Evolutionary conservation across 352 stramenopile genomes (phyloP).

Genomic region (Pilasporangium apinafurcum): DNA sequence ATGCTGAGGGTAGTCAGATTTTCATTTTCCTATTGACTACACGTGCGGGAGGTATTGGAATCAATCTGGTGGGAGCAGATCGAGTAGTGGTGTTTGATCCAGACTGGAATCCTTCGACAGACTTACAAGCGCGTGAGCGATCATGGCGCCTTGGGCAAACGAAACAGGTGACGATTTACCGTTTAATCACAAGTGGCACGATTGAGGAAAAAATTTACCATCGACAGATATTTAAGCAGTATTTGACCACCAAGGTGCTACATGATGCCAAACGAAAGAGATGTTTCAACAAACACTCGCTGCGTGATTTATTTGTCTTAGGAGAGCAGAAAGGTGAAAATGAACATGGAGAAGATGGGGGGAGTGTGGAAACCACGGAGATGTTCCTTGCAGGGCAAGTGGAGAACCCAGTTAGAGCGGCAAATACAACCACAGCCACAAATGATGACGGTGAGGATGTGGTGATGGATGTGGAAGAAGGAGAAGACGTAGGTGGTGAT

Average conservation of each 20-base stretch:
- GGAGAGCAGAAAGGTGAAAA: constrained; percentile 43
- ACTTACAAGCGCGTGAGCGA: constrained; percentile 96
- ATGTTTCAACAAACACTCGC: constrained; percentile 95
- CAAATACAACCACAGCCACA: constrained; percentile 1
- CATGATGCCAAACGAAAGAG: constrained; percentile 95
- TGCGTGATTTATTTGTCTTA: constrained; percentile 95
- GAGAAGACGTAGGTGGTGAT: too few species aligned
- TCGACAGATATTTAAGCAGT: constrained; percentile 99
- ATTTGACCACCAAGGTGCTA: constrained; percentile 95
- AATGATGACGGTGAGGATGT: too few species aligned
- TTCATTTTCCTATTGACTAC: constrained; percentile 84
- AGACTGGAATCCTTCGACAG: constrained; percentile 99
- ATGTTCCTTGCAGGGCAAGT: constrained; percentile 88
- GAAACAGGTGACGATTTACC: constrained; percentile 84
- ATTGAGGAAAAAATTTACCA: constrained; percentile 99
- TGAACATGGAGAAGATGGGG: too few species aligned
- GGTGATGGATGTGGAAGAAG: too few species aligned
- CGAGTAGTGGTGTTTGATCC: constrained; percentile 97
- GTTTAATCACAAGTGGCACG: constrained; percentile 94
- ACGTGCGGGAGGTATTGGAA: constrained; percentile 93
- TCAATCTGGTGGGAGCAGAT: constrained; percentile 95
- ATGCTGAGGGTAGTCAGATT: constrained; percentile 70
- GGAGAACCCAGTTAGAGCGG: constrained; percentile 52
- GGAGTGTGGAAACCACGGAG: constrained; percentile 90
- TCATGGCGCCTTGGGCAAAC: constrained; percentile 93